phyloP scores from a whole-genome alignment of 2,329 filamentous ascomycete species.

The Penicillium sp. region DNA sequence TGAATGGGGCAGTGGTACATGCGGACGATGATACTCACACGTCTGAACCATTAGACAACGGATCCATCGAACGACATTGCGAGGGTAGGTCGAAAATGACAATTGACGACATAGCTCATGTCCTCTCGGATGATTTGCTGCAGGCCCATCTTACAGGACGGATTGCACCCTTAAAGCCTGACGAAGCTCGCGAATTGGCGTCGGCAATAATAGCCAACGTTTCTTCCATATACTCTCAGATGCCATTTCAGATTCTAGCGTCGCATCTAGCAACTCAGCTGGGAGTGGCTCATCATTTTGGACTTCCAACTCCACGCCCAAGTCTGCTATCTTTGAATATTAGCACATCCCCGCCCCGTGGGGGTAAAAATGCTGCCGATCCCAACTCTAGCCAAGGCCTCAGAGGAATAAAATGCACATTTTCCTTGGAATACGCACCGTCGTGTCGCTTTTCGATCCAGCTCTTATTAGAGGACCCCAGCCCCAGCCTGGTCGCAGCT shows the following conservation, averaged over 20 bases:
- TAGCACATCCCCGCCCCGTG: slow-evolving; percentile 8
- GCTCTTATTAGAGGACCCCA: slow-evolving; percentile 27
- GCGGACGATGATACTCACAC: not conserved
- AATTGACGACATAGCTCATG: slow-evolving; percentile 37
- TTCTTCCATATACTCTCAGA: slow-evolving; percentile 32
- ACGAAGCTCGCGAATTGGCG: slow-evolving; percentile 39
- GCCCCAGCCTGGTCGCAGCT: slow-evolving; percentile 6
- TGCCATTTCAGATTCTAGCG: slow-evolving; percentile 27
- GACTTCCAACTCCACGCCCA: slow-evolving; percentile 30
- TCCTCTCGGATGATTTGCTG: slow-evolving; percentile 38
- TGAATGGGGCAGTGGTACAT: slow-evolving; percentile 24
- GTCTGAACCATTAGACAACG: not conserved
- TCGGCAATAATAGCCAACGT: slow-evolving; percentile 36
- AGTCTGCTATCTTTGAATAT: slow-evolving; percentile 33
- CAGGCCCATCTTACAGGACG: slow-evolving; percentile 35
- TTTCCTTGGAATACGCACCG: slow-evolving; percentile 33
- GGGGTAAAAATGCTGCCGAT: too few species aligned
- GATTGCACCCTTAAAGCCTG: slow-evolving; percentile 27
- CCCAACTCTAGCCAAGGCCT: not conserved
- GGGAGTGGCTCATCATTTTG: slow-evolving; percentile 42
- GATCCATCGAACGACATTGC: slow-evolving; percentile 1
- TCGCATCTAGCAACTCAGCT: slow-evolving; percentile 40
- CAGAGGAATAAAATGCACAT: slow-evolving; percentile 22
- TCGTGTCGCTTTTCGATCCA: slow-evolving; percentile 31
- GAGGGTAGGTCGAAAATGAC: slow-evolving; percentile 21